These are phyloP conservation scores for Nicotiana attenuata DNA, from an alignment of 257 asterid species.

Conservation along the genomic window DNA sequence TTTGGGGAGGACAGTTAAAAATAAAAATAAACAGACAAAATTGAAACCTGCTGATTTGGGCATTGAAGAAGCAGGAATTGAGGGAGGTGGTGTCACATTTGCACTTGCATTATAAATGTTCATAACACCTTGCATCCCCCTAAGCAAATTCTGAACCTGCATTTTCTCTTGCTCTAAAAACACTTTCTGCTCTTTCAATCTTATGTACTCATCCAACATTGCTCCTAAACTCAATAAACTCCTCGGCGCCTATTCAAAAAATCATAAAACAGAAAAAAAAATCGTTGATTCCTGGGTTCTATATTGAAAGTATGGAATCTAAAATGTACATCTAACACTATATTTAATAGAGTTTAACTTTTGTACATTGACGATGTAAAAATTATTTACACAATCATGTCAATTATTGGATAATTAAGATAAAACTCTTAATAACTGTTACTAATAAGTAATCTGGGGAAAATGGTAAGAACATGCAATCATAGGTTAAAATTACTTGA, in stretches of 20 bases:
- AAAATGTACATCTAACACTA: no score
- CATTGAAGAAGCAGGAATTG: slow-evolving; percentile 13
- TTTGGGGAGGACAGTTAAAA: neutral
- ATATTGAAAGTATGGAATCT: neutral
- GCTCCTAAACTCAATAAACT: slow-evolving; percentile 69
- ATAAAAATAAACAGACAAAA: neutral
- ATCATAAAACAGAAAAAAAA: neutral
- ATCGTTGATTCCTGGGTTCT: neutral
- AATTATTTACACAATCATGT: no score
- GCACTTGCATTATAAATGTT: slow-evolving; percentile 44
- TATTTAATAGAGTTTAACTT: no score
- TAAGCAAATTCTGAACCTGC: slow-evolving; percentile 60
- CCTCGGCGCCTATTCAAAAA: slow-evolving; percentile 59
- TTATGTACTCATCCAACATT: slow-evolving; percentile 76
- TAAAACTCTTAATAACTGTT: no score
- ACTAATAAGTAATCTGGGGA: no score
- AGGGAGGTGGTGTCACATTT: slow-evolving; percentile 23
- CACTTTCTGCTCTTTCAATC: slow-evolving; percentile 78
- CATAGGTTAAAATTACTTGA: no score
- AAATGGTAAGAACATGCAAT: no score
- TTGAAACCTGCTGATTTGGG: neutral
- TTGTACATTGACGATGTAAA: no score
- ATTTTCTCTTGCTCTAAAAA: slow-evolving; percentile 58
- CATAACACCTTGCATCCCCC: slow-evolving; percentile 78
- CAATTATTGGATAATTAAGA: no score